phyloP scores from a whole-genome alignment of 768 basidiomycete species.

The Serendipita sp. region DNA sequence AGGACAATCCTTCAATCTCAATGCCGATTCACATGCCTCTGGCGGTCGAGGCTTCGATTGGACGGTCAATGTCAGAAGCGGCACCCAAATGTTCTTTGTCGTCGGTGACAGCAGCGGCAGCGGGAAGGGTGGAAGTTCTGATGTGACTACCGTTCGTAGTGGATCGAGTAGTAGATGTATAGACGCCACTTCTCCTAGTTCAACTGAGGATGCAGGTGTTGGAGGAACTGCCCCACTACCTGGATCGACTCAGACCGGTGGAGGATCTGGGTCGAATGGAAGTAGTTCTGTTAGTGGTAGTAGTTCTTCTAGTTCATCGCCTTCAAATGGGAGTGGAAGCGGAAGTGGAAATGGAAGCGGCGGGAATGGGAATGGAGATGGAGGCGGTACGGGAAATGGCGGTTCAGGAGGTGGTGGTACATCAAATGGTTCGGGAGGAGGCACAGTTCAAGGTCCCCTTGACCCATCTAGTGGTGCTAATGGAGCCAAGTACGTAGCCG shows the following conservation, averaged over 20 bases:
- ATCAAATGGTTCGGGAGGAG: background rate
- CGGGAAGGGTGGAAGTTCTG: conserved; percentile 43
- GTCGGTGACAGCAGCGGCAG: conserved; percentile 51
- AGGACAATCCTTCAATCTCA: conserved; percentile 26
- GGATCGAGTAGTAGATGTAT: conserved; percentile 3
- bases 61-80: conserved; percentile 45
- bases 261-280: background rate
- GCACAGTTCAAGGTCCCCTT: background rate
- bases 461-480: background rate
- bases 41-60: conserved; percentile 39
- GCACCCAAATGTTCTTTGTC: conserved; percentile 49
- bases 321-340: background rate
- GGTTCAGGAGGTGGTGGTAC: background rate
- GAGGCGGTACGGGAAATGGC: background rate
- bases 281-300: background rate
- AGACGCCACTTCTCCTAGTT: conserved; percentile 5
- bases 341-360: background rate
- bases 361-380: background rate
- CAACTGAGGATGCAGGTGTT: conserved; percentile 3
- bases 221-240: background rate
- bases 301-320: background rate
- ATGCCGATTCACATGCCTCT: conserved; percentile 25
- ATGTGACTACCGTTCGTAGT: conserved; percentile 7
- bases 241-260: background rate
- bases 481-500: conserved; percentile 3